Evolutionary conservation across 2,329 filamentous ascomycete species (phyloP), one percentile per base, ranked within the genome.

Genomic region (Pseudopyricularia javanii): DNA sequence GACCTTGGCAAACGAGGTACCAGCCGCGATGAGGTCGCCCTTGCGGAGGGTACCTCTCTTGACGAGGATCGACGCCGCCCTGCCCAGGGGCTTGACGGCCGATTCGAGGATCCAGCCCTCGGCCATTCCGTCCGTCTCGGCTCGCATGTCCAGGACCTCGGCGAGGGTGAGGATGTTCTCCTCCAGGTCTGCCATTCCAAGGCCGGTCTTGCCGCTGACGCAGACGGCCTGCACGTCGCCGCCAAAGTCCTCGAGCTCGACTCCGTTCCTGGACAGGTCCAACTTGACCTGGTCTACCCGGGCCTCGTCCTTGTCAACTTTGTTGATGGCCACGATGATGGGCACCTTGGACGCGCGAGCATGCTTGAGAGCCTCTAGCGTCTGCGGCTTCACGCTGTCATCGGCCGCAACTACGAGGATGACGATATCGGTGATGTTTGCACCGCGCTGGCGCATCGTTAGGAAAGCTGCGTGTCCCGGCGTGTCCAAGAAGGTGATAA

Each of bases 251-350:
- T 98, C 93, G 53, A 98, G 86, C 60, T 95, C 86, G 30, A 98
- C 82, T 7, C 87, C 89, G 62, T 95, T 78, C 2, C 82, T 76
- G 8, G 87, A 82, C 24, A 98, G 81, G 65, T 97, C 93, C 53
- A 84, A 76, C 70, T 97, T 97, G 56, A 97, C 91, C 49, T 82
- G 79, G 43, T 96, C 86, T 11, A 90, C 71, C 51, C 89, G 81
- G 5, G 87, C 84, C 55, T 88, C 85, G 55, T 86, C 82, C 69
- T 93, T 95, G 70, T 98, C 93, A 51, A 95, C 80, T 70, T 98
- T 98, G 74, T 93, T 98, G 70, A 97, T 91, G 15, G 94, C 94
- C 50, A 98, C 93, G 54, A 98, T 95, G 50, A 98, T 91, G 5
- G 93, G 91, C 1, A 97, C 93, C 56, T 86, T 85, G 50, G 93